Percentiles rank a stretch among this genome's conserved stretches.
Conservation (phyloP, 2,329 filamentous ascomycete genomes). For the Penicillium janthinellum region DNA sequence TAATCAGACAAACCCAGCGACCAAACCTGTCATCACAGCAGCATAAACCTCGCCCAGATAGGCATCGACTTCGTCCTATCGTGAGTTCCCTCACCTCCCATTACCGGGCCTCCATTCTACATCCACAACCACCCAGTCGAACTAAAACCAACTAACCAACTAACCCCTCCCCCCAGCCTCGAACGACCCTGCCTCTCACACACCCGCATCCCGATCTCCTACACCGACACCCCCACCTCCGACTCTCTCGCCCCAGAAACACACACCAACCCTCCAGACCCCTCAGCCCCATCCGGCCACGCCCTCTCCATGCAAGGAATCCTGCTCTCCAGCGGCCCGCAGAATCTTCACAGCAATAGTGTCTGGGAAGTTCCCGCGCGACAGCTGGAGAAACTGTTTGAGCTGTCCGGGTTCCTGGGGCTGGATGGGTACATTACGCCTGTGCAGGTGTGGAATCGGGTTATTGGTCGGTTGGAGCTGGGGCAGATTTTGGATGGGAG, state of each 20-base stretch:
- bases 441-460: conserved; percentile 40
- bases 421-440: conserved; percentile 36
- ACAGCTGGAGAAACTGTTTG: conserved; percentile 15
- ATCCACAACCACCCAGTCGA: not conserved
- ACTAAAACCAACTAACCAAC: not conserved
- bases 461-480: conserved; percentile 30
- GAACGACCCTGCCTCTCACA: conserved; percentile 15
- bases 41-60: conserved; percentile 2
- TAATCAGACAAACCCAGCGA: not conserved
- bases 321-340: conserved; percentile 9
- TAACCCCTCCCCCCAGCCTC: not conserved
- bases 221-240: no score
- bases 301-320: conserved; percentile 17
- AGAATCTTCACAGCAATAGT: not conserved
- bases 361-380: conserved; percentile 15
- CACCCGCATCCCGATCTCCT: not conserved
- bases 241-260: not conserved
- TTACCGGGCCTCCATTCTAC: no score
- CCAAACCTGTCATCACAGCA: not conserved
- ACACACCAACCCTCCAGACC: not conserved
- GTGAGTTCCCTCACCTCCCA: not conserved
- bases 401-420: conserved; percentile 13
- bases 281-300: conserved; percentile 7
- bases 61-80: conserved; percentile 18
- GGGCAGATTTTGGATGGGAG: conserved; percentile 17